Conservation (phyloP, 2,329 filamentous ascomycete species). For the Botrytis porri region DNA sequence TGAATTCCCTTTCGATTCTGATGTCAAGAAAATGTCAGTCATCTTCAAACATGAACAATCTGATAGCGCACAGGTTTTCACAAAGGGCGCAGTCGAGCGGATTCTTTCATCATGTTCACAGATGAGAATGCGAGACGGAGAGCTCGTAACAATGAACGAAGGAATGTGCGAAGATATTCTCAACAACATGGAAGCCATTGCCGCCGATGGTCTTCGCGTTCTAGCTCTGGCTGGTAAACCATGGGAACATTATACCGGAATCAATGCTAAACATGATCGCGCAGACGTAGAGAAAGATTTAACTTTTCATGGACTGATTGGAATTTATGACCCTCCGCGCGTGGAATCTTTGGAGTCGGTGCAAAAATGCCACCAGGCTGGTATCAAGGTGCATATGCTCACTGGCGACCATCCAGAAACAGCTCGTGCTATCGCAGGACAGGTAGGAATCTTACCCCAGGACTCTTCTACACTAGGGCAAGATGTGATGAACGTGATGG, state of each 20-base stretch:
- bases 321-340: conserved; percentile 56
- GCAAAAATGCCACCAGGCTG: conserved; percentile 60
- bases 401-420: conserved; percentile 81
- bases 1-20: conserved; percentile 72
- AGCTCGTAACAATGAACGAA: conserved; percentile 48
- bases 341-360: conserved; percentile 56
- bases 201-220: conserved; percentile 64
- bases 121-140: conserved; percentile 44
- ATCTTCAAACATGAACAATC: conserved; percentile 52
- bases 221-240: conserved; percentile 57
- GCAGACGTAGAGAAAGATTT: conserved; percentile 64
- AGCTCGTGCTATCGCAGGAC: conserved; percentile 71
- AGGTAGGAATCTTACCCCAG: conserved; percentile 72
- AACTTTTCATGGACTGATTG: conserved; percentile 67
- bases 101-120: conserved; percentile 61
- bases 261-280: conserved; percentile 49
- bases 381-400: conserved; percentile 74
- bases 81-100: conserved; percentile 68
- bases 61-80: conserved; percentile 48
- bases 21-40: conserved; percentile 74
- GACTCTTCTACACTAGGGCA: conserved; percentile 59
- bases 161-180: conserved; percentile 56
- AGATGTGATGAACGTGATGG: conserved; percentile 63
- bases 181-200: conserved; percentile 66
- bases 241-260: conserved; percentile 34